Base-by-base conservation (phyloP, 176 grass and related monocot genomes). In the Musa troglodytarum region DNA sequence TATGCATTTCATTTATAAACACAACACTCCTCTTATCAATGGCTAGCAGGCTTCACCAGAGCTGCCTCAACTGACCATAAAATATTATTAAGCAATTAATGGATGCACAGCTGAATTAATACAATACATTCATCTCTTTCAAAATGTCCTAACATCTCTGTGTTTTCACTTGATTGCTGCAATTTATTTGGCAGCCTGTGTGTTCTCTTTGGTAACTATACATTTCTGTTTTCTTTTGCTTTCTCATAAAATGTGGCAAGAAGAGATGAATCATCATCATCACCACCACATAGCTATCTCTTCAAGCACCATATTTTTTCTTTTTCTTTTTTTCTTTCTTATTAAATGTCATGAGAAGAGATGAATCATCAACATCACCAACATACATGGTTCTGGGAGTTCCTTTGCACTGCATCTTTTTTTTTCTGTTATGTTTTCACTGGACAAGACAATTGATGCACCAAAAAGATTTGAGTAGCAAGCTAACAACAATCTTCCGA, bases 181-280 rank as follows among this genome's bases (percentile, higher is more conserved):
- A 43, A 43, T 43, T 43, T 43, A 43, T 43, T 61, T 61, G 16
- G 15, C 57, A 61, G 57, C 57, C n/a, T 61, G 19, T 8, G 17
- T 20, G 57, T 61, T 20, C 57, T 61, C 57, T 61, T 61, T n/a
- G 8, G 57, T 61, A 61, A 20, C 57, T 61, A 8, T n/a, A 61
- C 57, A 61, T 43, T 61, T 61, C 57, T n/a, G 17, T 7, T 23
- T 26, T 57, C 22, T 28, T 16, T 74, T 17, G 15, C 72, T 54
- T 13, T 25, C 21, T 29, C 34, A 74, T 56, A 74, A 74, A 74
- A 74, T 34, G 72, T 57, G 11, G 72, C 50, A 25, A 74, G 24
- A 74, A 56, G 16, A 19, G 49, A 57, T 15, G 7, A 24, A 74
- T 57, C 72, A 73, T 70, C 68, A 10, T 55, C 52, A 23, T 74